Evolutionary conservation across 2,329 filamentous ascomycete species (phyloP).

Genomic region (Didymella segeticola): DNA sequence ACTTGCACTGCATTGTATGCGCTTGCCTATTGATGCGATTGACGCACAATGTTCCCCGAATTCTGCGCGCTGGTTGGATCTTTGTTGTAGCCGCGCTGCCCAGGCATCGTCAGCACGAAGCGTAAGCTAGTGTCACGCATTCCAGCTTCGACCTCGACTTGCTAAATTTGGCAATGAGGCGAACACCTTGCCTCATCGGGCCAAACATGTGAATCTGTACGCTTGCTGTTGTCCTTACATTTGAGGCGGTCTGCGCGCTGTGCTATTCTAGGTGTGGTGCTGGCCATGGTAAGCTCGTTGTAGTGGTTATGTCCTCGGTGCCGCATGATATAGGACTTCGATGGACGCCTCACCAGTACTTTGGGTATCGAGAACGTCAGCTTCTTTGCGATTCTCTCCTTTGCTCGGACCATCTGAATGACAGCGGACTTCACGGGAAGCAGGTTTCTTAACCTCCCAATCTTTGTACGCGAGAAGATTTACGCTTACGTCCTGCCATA

Average conservation of each 20-base stretch:
- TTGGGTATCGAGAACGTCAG: background rate
- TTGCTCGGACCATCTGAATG: background rate
- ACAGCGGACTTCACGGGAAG: background rate
- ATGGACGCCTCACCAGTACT: background rate
- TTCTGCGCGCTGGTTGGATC: background rate
- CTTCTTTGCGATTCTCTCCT: background rate
- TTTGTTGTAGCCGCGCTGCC: background rate
- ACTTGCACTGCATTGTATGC: background rate
- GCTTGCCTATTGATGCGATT: background rate
- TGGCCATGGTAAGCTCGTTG: background rate
- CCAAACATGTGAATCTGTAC: background rate
- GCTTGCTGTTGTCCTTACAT: conserved; percentile 1
- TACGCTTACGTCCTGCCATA: conserved; percentile 35
- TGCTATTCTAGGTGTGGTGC: conserved; percentile 9
- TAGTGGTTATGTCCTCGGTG: background rate
- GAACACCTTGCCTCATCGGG: background rate
- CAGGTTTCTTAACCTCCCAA: conserved; percentile 2
- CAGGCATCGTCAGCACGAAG: background rate
- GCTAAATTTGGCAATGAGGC: conserved; percentile 13
- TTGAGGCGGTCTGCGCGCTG: conserved; percentile 1
- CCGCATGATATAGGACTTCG: background rate
- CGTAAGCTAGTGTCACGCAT: conserved; percentile 6
- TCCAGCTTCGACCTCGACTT: conserved; percentile 6
- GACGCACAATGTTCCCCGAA: too few species aligned
- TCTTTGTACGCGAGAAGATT: conserved; percentile 16